Evolutionary conservation across 305 asterid genomes (phyloP), one percentile per base, ranked within the genome.

Genomic region (Rubia balearica): DNA sequence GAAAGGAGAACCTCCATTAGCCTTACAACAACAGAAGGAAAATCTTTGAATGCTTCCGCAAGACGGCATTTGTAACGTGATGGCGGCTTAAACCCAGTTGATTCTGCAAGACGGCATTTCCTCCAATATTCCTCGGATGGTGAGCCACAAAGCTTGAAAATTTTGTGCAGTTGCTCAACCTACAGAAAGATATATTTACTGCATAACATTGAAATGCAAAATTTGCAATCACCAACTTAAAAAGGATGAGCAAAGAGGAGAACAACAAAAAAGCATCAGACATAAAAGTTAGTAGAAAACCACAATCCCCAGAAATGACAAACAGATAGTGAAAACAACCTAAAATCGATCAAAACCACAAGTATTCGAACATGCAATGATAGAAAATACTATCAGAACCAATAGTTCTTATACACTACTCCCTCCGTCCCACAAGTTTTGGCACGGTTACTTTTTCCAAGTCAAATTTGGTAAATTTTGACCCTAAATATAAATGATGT

Each of bases 81-180:
- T 74, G 77, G 73, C 13, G 98, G 92, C 72, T 82, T 93, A 82
- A 88, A 93, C 14, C 78, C 96, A 0, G 89, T 82, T 1, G 97
- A 85, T 81, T 90, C 36, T 33, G 36, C 36, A 33, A 33, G 36
- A 33, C 36, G 36, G 36, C 36, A 33, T 33, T 33, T 33, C 71
- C 80, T 83, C 97, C 96, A 93, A 73, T 88, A 93, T 72, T 90
- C 96, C 70, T 93, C 98, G 0, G 97, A 85, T 59, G 98, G 98
- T 56, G 98, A 92, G 68, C 98, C 98, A 78, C 98, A 92, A 67
- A 92, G 88, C 84, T 93, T 93, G 87, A 93, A 93, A 78, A 93
- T 90, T 82, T 93, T 90, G 83, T 93, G 97, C 82, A 93, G 71
- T 84, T 93, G 98, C 83, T 93, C 98, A 75, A 93, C 97, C 98